A percentile compares a stretch with the other conserved stretches of the same genome.
Conservation (phyloP, 208 protist species). For the Acanthamoeba culbertsoni region DNA sequence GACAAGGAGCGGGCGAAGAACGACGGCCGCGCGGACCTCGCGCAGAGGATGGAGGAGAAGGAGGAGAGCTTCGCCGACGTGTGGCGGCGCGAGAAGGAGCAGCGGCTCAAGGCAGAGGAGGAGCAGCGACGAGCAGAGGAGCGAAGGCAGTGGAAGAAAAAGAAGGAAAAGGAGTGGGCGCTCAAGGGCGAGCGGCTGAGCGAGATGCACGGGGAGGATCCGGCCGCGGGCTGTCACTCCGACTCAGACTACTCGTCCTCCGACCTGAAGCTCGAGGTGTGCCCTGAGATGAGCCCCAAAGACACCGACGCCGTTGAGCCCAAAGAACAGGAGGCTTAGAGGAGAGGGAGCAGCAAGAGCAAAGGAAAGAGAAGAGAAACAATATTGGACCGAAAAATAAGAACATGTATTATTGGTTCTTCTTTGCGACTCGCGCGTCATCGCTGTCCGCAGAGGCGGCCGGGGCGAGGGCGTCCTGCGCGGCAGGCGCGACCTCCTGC, state of each 20-base stretch:
- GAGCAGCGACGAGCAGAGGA: not conserved
- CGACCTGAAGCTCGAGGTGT: not conserved
- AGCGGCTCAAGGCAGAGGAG: not conserved
- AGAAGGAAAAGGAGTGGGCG: conserved; percentile 1
- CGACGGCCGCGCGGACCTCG: not conserved
- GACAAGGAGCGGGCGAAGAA: not conserved
- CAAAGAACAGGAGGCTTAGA: not conserved
- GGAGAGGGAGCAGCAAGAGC: not conserved
- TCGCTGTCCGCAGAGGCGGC: not conserved
- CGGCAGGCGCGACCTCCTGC: not conserved
- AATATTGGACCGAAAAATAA: not conserved
- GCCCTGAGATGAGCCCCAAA: not conserved
- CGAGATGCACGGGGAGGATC: not conserved
- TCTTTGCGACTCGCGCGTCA: too few relatives aligned
- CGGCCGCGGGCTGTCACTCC: not conserved
- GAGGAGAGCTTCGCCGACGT: not conserved
- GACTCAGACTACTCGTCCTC: conserved; percentile 9
- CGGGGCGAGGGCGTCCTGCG: not conserved
- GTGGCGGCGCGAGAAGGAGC: conserved; percentile 11
- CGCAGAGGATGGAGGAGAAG: not conserved
- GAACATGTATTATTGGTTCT: not conserved
- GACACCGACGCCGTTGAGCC: not conserved
- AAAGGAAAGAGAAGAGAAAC: not conserved
- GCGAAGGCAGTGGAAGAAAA: not conserved
- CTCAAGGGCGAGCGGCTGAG: not conserved